Base-by-base conservation (phyloP, 1,284 basidiomycete species). In the Puccinia triticina region DNA sequence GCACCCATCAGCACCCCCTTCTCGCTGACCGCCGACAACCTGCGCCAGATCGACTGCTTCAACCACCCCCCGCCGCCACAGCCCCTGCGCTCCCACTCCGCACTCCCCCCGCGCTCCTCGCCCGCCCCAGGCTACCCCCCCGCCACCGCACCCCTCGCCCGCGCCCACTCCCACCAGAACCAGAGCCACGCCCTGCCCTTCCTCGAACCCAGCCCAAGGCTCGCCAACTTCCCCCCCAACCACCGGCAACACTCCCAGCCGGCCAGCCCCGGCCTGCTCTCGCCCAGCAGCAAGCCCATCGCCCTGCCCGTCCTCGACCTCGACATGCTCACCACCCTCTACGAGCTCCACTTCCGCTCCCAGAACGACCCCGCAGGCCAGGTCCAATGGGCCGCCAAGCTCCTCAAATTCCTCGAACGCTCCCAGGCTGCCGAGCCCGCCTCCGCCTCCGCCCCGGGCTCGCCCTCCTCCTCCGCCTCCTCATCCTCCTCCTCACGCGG, bases 361-460 rank as follows among this genome's bases (percentile, higher is more conserved):
- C 53, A 21, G 21, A 78, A 82, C 12, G 59, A 71, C 37, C 77
- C 89, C 83, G 91, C 92, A 85, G 88, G 90, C 72, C 91, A 91
- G 84, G 87, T 95, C 23, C 88, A 89, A 26, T 96, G 94, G 94
- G 90, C 90, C 7, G 89, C 92, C 66, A 93, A 94, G 84, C 92
- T 95, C 77, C 88, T 95, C 84, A 90, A 91, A 85, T 91, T 94
- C 83, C 91, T 94, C 83, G 92, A 94, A 83, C 90, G 91, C 74
- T 87, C 90, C 7, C 89, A 88, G 80, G 50, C 5, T n/a, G 5
- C 32, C 71, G 80, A 83, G n/a, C 18, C 88, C 87, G 14, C 90
- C 90, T 83, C 87, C 89, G 0, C 88, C 89, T 0, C 84, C 16
- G n/a, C n/a, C n/a, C n/a, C n/a, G n/a, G n/a, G n/a, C n/a, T n/a